Evolutionary conservation across 345 rosid genomes (phyloP), one percentile per base, ranked within the genome.

Genomic region (Eucalyptus urophylla): DNA sequence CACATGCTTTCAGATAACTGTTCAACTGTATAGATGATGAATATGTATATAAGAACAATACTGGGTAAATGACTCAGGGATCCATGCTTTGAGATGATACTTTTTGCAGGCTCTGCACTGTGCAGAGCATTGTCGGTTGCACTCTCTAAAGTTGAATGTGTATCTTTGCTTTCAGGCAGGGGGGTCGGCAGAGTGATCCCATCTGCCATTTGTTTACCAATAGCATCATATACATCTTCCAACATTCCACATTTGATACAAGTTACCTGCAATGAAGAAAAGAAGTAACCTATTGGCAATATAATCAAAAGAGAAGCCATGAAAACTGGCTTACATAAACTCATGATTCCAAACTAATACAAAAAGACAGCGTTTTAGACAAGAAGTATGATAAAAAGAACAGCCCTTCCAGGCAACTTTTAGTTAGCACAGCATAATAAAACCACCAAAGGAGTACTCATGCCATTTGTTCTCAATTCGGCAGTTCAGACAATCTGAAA

Each of bases 181-280:
- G 92, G 83, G 92, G n/a, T 54, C 33, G 88, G 90, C 45, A 88
- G 87, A 89, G 31, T 45, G 49, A 80, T 80, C 53, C 51, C 81
- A 58, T 40, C 7, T 80, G 47, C 60, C 62, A 44, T 60, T 86
- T 89, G 87, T 60, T 89, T 86, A 24, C 62, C 90, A 86, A 89
- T 62, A 91, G 94, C 88, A 92, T 96, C 97, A 93, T 97, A 96
- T 53, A 93, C 91, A 86, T 96, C 95, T 93, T 97, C 97, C 94
- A 96, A 95, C 93, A 93, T 92, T 88, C 97, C 99, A 90, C 86
- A 92, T 95, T 92, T 96, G 87, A 97, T 94, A 80, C 99, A 96
- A 86, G 90, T 88, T 89, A 97, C 95, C 99, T 97, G 94, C 86
- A 92, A 65, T n/a, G 6, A 29, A 56, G 97, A 91, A 87, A 90